Evolutionary conservation across 2,329 filamentous ascomycete genomes (phyloP).

Genomic region (Penicillium sp.): DNA sequence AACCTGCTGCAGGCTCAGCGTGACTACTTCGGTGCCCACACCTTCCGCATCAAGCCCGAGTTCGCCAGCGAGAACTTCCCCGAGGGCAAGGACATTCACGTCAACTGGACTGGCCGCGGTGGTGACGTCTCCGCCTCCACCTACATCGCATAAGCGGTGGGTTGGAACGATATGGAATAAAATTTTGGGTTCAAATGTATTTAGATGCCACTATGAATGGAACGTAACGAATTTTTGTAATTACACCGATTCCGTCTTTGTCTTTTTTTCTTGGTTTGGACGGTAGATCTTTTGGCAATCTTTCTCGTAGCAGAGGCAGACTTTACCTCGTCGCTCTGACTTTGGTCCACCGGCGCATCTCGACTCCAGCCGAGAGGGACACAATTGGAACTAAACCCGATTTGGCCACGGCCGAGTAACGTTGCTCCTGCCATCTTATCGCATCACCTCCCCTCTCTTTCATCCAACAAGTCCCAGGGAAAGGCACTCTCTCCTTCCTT

Average conservation of each 20-base stretch:
- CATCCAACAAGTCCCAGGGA: slow-evolving; percentile 6
- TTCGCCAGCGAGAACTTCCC: slow-evolving; percentile 71
- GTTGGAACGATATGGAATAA: slow-evolving; percentile 15
- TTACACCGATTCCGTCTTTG: background rate
- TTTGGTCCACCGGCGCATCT: too few species aligned
- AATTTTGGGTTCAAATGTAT: slow-evolving; percentile 22
- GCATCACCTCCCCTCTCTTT: slow-evolving; percentile 7
- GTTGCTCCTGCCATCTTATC: slow-evolving; percentile 16
- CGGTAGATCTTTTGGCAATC: too few species aligned
- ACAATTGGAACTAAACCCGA: background rate
- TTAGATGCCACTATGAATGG: slow-evolving; percentile 23
- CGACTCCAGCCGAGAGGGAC: background rate
- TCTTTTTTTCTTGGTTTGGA: too few species aligned
- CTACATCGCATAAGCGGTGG: slow-evolving; percentile 76
- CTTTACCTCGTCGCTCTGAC: too few species aligned
- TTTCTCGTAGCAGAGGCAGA: too few species aligned
- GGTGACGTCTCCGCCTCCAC: slow-evolving; percentile 96
- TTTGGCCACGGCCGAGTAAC: slow-evolving; percentile 7
- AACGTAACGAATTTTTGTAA: slow-evolving; percentile 21
- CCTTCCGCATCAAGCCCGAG: slow-evolving; percentile 83
- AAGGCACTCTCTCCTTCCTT: background rate
- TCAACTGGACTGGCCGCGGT: slow-evolving; percentile 99
- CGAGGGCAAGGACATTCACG: slow-evolving; percentile 83
- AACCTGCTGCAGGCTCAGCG: slow-evolving; percentile 98
- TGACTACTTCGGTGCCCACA: slow-evolving; percentile 98